These are phyloP conservation scores for Allomyces macrogynus DNA, from an alignment of 192 early-diverging fungal species.

Conservation along the genomic window DNA sequence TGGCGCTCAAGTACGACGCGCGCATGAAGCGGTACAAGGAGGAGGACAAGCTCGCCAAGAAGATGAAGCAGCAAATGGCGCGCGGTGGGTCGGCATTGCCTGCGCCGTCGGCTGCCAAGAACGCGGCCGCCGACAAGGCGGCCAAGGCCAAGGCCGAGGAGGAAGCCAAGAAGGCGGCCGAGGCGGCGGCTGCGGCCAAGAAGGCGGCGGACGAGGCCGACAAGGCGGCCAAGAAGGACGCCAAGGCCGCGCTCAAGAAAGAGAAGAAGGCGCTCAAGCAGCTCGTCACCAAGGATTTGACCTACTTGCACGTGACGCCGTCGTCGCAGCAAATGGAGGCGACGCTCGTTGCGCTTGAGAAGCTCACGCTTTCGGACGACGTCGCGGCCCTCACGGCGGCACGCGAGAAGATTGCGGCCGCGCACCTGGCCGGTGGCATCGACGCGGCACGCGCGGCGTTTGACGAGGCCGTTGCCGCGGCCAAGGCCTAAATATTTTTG, in stretches of 20 bases:
- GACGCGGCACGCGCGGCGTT: neutral
- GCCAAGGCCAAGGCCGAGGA: slow-evolving; percentile 30
- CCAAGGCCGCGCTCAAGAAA: slow-evolving; percentile 45
- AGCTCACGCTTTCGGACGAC: too few species aligned
- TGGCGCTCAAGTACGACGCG: slow-evolving; percentile 65
- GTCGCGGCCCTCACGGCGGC: neutral
- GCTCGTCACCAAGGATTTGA: slow-evolving; percentile 76
- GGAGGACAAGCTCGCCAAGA: slow-evolving; percentile 78
- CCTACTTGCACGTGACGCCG: slow-evolving; percentile 57
- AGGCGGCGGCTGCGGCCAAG: neutral
- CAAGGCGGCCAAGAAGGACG: slow-evolving; percentile 31
- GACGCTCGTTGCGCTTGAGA: slow-evolving; percentile 23
- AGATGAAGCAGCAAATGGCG: slow-evolving; percentile 49
- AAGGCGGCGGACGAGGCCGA: slow-evolving; percentile 28
- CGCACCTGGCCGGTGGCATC: neutral
- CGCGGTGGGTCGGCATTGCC: slow-evolving; percentile 2
- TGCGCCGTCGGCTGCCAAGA: slow-evolving; percentile 21
- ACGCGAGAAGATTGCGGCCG: neutral
- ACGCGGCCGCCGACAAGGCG: slow-evolving; percentile 12
- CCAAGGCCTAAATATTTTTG: neutral
- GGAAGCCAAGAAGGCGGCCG: slow-evolving; percentile 6
- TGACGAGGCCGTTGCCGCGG: neutral
- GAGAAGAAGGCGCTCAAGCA: slow-evolving; percentile 74
- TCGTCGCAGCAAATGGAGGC: slow-evolving; percentile 51
- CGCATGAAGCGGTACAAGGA: slow-evolving; percentile 76